Percentiles rank a stretch among this genome's conserved stretches.
Conservation (phyloP, 2,329 filamentous ascomycete genomes). For the Byssothecium circinans region DNA sequence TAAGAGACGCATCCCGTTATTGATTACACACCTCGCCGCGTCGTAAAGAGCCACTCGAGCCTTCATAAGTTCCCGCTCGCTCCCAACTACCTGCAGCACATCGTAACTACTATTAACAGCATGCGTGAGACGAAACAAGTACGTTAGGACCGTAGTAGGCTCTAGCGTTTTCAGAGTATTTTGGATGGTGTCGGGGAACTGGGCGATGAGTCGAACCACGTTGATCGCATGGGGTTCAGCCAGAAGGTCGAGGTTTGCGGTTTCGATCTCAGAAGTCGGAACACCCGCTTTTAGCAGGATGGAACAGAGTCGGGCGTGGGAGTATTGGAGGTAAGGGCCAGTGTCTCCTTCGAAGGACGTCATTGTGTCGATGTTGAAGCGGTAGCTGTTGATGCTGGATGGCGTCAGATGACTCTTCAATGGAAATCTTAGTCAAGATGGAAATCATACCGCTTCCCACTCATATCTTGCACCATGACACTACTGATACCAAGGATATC, state of each 20-base stretch:
- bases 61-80: slow-evolving; percentile 67
- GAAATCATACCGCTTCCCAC: slow-evolving; percentile 70
- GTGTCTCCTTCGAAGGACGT: slow-evolving; percentile 83
- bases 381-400: slow-evolving; percentile 63
- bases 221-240: slow-evolving; percentile 69
- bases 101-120: slow-evolving; percentile 76
- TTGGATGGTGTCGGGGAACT: slow-evolving; percentile 79
- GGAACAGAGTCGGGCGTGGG: slow-evolving; percentile 53
- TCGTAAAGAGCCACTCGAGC: slow-evolving; percentile 77
- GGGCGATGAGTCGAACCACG: slow-evolving; percentile 69
- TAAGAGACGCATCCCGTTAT: slow-evolving; percentile 77
- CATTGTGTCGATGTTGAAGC: slow-evolving; percentile 80
- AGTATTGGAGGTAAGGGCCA: slow-evolving; percentile 82
- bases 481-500: slow-evolving; percentile 89
- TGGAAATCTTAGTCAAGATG: neutral
- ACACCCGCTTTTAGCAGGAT: slow-evolving; percentile 55
- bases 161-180: slow-evolving; percentile 81
- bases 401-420: slow-evolving; percentile 41
- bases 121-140: slow-evolving; percentile 83
- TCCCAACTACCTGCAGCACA: slow-evolving; percentile 73
- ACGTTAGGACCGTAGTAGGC: slow-evolving; percentile 64
- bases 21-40: slow-evolving; percentile 68
- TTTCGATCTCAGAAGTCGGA: slow-evolving; percentile 53
- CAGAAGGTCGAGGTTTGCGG: slow-evolving; percentile 68
- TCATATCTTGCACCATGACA: slow-evolving; percentile 99